These are phyloP conservation scores for Xylaria sp. DNA, from an alignment of 2,329 filamentous ascomycete species.

Conservation along the genomic window DNA sequence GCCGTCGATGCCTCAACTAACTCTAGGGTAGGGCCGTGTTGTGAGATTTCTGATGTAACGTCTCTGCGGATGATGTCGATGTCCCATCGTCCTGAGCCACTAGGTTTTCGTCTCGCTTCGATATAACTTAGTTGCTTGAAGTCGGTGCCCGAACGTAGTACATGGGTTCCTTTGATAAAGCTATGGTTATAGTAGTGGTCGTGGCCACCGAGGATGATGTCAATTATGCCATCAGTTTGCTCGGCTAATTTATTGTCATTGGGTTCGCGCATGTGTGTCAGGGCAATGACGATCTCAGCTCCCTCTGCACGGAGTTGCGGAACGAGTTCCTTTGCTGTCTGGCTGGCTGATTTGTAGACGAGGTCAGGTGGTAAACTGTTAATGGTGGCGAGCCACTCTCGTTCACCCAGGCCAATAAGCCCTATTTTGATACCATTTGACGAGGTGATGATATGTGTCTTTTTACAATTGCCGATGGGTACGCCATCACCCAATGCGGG, in stretches of 20 bases:
- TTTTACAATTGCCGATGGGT: slow-evolving; percentile 75
- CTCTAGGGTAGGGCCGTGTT: slow-evolving; percentile 64
- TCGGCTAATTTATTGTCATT: slow-evolving; percentile 87
- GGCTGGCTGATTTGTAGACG: slow-evolving; percentile 78
- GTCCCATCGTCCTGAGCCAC: slow-evolving; percentile 66
- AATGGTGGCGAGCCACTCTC: slow-evolving; percentile 89
- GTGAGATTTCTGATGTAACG: slow-evolving; percentile 69
- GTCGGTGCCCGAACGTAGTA: slow-evolving; percentile 86
- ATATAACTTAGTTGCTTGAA: slow-evolving; percentile 93
- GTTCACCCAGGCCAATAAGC: slow-evolving; percentile 82
- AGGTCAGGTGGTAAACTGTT: slow-evolving; percentile 83
- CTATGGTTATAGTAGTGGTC: slow-evolving; percentile 87
- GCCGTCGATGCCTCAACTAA: slow-evolving; percentile 74
- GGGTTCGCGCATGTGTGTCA: slow-evolving; percentile 86
- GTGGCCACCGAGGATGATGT: slow-evolving; percentile 87
- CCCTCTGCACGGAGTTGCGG: slow-evolving; percentile 75
- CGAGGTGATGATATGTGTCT: slow-evolving; percentile 76
- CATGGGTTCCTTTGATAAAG: slow-evolving; percentile 78
- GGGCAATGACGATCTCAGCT: slow-evolving; percentile 79
- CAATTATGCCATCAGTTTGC: slow-evolving; percentile 74
- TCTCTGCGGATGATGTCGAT: slow-evolving; percentile 79
- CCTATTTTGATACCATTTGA: slow-evolving; percentile 88
- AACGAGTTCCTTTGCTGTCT: slow-evolving; percentile 76
- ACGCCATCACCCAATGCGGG: slow-evolving; percentile 77
- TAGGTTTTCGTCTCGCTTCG: slow-evolving; percentile 66